A percentile compares a stretch with the other conserved stretches of the same genome.
Conservation (phyloP, 148 eudicot genomes). For the Persicaria tinctoria region DNA sequence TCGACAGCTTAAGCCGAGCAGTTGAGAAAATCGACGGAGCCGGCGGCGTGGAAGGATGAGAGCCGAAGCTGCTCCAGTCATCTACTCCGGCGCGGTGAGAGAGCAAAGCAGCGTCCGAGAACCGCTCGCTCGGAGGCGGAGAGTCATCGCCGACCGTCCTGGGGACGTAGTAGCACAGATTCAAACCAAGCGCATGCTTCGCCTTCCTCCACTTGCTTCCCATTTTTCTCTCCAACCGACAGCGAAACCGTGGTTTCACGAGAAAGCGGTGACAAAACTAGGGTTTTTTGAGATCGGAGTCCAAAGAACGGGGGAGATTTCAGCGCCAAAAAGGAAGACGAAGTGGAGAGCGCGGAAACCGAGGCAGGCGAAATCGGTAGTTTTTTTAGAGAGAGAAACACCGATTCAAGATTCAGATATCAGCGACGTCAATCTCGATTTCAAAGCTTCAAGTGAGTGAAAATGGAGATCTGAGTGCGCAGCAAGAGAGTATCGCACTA, state of each 20-base stretch:
- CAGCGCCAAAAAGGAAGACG: constrained; percentile 1
- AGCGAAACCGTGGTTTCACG: neutral
- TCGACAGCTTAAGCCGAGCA: constrained; percentile 7
- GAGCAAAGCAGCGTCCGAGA: constrained; percentile 31
- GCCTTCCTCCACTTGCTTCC: constrained; percentile 75
- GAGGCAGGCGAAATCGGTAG: neutral
- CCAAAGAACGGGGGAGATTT: constrained; percentile 13
- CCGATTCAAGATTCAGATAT: neutral
- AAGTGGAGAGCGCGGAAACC: constrained; percentile 10
- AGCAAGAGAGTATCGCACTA: neutral
- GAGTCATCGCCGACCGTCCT: constrained; percentile 20
- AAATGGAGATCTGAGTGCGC: neutral
- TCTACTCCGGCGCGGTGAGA: constrained; percentile 10
- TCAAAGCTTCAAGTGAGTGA: constrained; percentile 1
- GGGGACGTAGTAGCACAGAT: constrained; percentile 49
- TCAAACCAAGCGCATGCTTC: constrained; percentile 53
- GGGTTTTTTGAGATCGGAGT: constrained; percentile 19
- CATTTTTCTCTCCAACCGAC: constrained; percentile 20
- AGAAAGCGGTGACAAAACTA: neutral
- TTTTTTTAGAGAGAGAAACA: neutral
- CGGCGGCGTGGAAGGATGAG: constrained; percentile 7
- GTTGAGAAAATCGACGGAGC: neutral
- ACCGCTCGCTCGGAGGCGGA: constrained; percentile 20
- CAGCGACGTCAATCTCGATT: neutral
- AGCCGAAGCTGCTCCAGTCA: constrained; percentile 4